Base-by-base conservation (phyloP, 2,329 filamentous ascomycete species). In the Nigrospora osmanthi region DNA sequence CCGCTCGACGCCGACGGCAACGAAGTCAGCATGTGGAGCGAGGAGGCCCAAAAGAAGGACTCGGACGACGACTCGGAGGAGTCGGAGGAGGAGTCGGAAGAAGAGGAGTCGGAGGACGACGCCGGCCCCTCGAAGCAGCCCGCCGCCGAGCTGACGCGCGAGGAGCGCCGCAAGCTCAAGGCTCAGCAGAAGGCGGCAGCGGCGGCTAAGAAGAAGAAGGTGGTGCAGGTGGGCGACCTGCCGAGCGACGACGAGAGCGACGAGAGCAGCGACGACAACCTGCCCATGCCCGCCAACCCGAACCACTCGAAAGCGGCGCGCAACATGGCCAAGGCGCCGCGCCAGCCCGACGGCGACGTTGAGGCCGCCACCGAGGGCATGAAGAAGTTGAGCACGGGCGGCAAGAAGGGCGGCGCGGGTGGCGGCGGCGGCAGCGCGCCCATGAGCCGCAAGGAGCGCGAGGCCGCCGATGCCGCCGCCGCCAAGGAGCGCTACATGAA, bases 131-230 rank as follows among this genome's bases (percentile, higher is more conserved):
- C n/a, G 14, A 38, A 44, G 36, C 62, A 52, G 42, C 54, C 69
- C 40, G 66, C 73, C 47, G 63, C 69, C 45, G 72, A 81, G 38
- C 66, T 88, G 69, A 89, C 80, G 50, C 89, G 93, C 59, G 90
- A 97, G 64, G 82, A 94, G 64, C 90, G 93, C 62, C 86, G 84
- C 63, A 85, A 87, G 40, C 82, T 83, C 49, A 89, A 90, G 59
- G 95, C 95, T 70, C 88, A 89, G 47, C 86, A 85, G 64, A 96
- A 97, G 69, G 85, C 88, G 57, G 90, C 89, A 17, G 91, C 90
- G 53, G 86, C 90, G 61, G 85, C 85, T 44, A 83, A 78, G 61
- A 82, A 85, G 66, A 84, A 83, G 63, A 75, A 80, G 49, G 80
- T 80, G 47, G 83, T 90, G 28, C 83, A 89, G 58, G 85, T 89